Evolutionary conservation across 2,329 filamentous ascomycete genomes (phyloP), one percentile per base, ranked within the genome.

Genomic region (Verticillium alfalfae): DNA sequence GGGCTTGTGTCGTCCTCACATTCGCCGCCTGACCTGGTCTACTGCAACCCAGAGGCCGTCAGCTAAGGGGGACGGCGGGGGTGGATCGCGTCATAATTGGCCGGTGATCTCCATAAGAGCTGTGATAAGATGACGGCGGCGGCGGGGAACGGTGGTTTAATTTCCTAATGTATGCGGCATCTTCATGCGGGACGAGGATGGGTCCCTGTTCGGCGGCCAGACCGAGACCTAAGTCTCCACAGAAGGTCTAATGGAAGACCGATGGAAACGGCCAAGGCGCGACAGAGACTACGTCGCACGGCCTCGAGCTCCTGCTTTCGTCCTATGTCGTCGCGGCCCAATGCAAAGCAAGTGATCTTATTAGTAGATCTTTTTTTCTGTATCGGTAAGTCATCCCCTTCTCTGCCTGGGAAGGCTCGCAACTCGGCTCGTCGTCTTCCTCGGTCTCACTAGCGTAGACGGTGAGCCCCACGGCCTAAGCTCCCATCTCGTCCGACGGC

Each of bases 111-210:
- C 66, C 72, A 73, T 74, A 76, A 70, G 69, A 75, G 69, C 71
- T 68, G 69, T 72, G 62, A 66, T 77, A 76, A 70, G 72, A 66
- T 67, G 69, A 68, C 65, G 68, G 67, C 63, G 65, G 70, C 70
- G 72, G 70, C 67, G 73, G 66, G 63, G 61, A 68, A 70, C 72
- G 71, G 67, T 71, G 70, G 57, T 58, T 58, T 34, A 77, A 78
- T 78, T 79, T 80, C 78, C 78, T 74, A 77, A 78, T 74, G 59
- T 64, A 70, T 73, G 69, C 67, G 68, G 68, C 68, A 65, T 76
- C 73, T 72, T 81, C 68, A 81, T 81, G 78, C 78, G 70, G 38
- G 70, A 57, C 62, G 69, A 65, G 45, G 64, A 65, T 68, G 65
- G 68, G 66, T 63, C 55, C 34, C 55, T 56, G 34, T 37, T 31